Evolutionary conservation across 352 stramenopile species (phyloP).

Genomic region (Globisporangium spiculum): DNA sequence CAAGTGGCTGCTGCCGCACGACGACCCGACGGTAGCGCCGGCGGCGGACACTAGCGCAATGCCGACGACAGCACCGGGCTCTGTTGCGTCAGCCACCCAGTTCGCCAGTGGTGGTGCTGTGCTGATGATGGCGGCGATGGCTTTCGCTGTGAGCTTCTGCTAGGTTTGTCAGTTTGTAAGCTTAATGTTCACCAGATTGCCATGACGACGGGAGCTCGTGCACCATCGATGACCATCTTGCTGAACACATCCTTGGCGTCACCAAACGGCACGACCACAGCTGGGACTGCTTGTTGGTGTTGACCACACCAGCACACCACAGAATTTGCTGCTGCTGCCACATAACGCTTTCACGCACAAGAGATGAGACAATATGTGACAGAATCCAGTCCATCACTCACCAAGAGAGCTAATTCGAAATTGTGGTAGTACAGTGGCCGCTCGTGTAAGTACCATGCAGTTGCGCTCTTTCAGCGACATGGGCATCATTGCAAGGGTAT

Average conservation of each 20-base stretch:
- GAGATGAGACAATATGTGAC: constrained; percentile 7
- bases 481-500: no score
- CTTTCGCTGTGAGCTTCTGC: background rate
- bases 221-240: constrained; percentile 50
- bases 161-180: background rate
- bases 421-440: no score
- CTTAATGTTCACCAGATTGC: constrained; percentile 12
- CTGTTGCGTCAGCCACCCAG: background rate
- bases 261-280: background rate
- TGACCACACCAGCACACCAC: no score
- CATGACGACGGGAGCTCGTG: constrained; percentile 73
- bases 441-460: no score
- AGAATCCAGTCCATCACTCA: constrained; percentile 1
- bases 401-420: no score
- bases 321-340: no score
- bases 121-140: constrained; percentile 2
- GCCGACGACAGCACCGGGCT: background rate
- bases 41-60: background rate
- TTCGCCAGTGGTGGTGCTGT: background rate
- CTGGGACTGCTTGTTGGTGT: no score
- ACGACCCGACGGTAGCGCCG: constrained; percentile 6
- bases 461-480: no score
- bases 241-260: constrained; percentile 70
- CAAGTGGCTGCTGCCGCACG: constrained; percentile 14
- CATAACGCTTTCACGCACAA: background rate